Percentiles rank a stretch among this genome's conserved stretches.
These are phyloP conservation scores for Closterium sp. DNA, from an alignment of 139 green algal species.

Conservation along the genomic window DNA sequence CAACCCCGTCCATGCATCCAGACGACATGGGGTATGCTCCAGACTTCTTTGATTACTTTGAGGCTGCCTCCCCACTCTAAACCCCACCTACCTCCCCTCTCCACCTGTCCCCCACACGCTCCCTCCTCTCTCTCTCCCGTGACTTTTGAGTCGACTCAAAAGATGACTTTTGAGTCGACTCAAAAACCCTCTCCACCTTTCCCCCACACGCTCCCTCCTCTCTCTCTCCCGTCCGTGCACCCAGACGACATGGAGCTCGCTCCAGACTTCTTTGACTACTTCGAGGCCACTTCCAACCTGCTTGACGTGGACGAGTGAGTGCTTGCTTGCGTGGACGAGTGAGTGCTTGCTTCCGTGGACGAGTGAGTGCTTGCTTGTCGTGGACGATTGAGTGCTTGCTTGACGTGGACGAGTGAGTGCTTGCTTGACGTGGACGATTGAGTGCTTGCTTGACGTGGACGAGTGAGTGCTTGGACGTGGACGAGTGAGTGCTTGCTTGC, in stretches of 20 bases:
- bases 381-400: too few species aligned
- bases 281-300: conserved; percentile 37
- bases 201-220: too few species aligned
- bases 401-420: too few species aligned
- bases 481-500: not conserved
- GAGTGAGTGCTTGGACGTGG: not conserved
- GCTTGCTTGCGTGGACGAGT: not conserved
- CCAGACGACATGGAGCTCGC: conserved; percentile 56
- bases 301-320: conserved; percentile 45
- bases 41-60: conserved; percentile 41
- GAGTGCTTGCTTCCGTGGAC: too few species aligned
- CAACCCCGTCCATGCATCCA: too few species aligned
- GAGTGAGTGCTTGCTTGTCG: too few species aligned
- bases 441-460: too few species aligned
- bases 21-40: conserved; percentile 32
- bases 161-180: too few species aligned
- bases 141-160: too few species aligned
- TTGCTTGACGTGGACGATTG: too few species aligned
- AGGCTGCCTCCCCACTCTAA: not conserved
- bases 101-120: too few species aligned
- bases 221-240: not conserved
- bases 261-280: conserved; percentile 54
- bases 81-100: not conserved
- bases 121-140: too few species aligned
- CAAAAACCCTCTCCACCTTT: not conserved